Conservation (phyloP, 495 filamentous ascomycete species). For the Neurospora discreta region DNA sequence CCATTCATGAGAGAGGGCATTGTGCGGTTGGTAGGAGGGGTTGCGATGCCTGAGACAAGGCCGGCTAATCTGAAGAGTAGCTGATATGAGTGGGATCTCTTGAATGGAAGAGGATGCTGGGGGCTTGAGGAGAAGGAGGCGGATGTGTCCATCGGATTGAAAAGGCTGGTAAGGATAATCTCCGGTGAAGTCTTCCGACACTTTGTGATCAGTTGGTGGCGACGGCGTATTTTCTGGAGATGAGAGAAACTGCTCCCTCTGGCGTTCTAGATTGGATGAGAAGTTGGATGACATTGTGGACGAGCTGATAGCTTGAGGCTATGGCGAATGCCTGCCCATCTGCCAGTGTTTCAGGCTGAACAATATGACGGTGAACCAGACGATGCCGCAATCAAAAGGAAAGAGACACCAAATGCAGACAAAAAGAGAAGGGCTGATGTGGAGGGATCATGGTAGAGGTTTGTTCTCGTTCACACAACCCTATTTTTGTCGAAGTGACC, state of each 20-base stretch:
- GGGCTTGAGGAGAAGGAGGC: background rate
- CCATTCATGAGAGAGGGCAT: background rate
- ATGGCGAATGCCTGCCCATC: background rate
- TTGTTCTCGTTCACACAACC: too few relatives aligned
- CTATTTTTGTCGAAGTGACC: background rate
- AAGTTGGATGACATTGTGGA: background rate
- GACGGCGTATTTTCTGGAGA: accelerated
- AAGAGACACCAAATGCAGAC: too few relatives aligned
- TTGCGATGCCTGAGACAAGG: too few relatives aligned
- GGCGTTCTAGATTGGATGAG: background rate
- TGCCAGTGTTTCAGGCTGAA: too few relatives aligned
- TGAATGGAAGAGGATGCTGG: background rate
- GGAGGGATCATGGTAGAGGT: too few relatives aligned
- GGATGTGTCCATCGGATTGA: background rate
- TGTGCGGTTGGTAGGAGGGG: background rate
- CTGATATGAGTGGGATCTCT: background rate
- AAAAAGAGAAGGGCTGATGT: too few relatives aligned
- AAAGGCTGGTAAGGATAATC: background rate
- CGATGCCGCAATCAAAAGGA: too few relatives aligned
- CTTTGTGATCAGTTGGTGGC: background rate
- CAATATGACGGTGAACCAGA: too few relatives aligned
- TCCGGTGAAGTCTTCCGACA: background rate
- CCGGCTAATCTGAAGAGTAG: background rate
- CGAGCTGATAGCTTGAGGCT: background rate
- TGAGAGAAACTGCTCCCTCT: background rate